These are phyloP conservation scores for Dimocarpus longan DNA, from an alignment of 345 rosid species.

Conservation along the genomic window DNA sequence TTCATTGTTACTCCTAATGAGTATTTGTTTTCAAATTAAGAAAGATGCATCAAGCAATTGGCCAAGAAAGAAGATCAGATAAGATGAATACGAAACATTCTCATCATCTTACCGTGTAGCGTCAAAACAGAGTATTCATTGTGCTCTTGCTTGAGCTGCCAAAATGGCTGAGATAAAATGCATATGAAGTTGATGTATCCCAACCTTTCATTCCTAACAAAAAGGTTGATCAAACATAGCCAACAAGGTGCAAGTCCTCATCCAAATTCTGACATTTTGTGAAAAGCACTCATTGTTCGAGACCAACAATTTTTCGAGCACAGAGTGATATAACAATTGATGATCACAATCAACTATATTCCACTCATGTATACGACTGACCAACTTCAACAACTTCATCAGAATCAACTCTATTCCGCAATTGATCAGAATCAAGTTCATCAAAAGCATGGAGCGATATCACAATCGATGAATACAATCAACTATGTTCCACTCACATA, in stretches of 20 bases:
- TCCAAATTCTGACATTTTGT: not conserved
- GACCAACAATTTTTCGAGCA: not conserved
- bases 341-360: not conserved
- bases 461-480: too few species aligned
- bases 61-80: not conserved
- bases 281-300: not conserved
- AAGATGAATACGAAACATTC: not conserved
- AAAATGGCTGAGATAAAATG: not conserved
- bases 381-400: not conserved
- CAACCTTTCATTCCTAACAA: not conserved
- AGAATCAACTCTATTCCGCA: not conserved
- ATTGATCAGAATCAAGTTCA: too few species aligned
- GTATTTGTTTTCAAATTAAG: not conserved
- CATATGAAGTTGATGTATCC: not conserved
- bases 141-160: not conserved
- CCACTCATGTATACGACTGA: not conserved
- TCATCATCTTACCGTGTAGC: not conserved
- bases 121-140: not conserved
- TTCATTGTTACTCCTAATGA: not conserved
- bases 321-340: not conserved
- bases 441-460: too few species aligned
- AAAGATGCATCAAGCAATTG: not conserved
- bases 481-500: too few species aligned
- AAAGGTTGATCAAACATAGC: not conserved
- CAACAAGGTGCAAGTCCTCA: not conserved